A percentile compares a stretch with the other conserved stretches of the same genome.
These are phyloP conservation scores for Gossypium trilobum DNA, from an alignment of 441 rosid species.

Conservation along the genomic window DNA sequence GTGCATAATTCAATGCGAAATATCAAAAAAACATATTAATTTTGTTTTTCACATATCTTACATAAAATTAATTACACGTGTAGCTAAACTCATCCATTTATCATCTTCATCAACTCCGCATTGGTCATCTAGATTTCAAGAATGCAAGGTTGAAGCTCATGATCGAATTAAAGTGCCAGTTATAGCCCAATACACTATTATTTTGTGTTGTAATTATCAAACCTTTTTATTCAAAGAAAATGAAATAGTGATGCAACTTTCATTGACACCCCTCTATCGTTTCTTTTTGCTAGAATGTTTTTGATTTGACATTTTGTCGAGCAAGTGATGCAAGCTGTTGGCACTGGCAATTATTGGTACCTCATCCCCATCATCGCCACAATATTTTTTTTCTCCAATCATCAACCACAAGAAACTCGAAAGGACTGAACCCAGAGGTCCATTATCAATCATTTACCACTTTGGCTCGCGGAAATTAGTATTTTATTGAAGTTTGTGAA, in stretches of 20 bases:
- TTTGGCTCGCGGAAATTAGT: not conserved
- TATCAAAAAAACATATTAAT: no score
- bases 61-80: not conserved
- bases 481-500: not conserved
- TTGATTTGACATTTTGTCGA: not conserved
- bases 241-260: not conserved
- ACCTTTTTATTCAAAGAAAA: not conserved
- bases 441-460: slow-evolving; percentile 11
- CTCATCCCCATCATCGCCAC: slow-evolving; percentile 6
- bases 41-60: no score
- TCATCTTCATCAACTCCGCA: not conserved
- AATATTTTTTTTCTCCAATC: not conserved
- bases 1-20: no score
- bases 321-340: not conserved
- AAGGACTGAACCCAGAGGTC: slow-evolving; percentile 3
- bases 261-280: not conserved
- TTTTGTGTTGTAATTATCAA: slow-evolving; percentile 16
- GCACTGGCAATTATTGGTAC: slow-evolving; percentile 13
- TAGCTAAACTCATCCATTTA: not conserved
- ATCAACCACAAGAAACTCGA: slow-evolving; percentile 16
- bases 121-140: slow-evolving; percentile 9
- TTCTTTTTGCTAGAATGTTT: not conserved
- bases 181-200: slow-evolving; percentile 5
- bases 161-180: not conserved
- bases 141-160: not conserved